Evolutionary conservation across 768 basidiomycete genomes (phyloP).

Genomic region (Strobilomyces dryophilus): DNA sequence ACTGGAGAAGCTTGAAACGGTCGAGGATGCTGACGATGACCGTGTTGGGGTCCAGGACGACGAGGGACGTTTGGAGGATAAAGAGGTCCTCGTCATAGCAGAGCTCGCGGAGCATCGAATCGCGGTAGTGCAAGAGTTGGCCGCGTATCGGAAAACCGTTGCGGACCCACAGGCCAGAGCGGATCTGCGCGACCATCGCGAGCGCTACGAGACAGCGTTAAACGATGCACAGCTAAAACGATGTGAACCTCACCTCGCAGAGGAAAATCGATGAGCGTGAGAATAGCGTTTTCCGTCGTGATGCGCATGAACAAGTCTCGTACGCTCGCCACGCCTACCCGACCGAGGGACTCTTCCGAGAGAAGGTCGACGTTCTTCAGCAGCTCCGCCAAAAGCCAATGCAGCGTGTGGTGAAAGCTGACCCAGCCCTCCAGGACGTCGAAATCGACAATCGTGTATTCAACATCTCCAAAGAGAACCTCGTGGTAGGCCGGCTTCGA

Average conservation of each 20-base stretch:
- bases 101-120: constrained; percentile 91
- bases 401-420: constrained; percentile 89
- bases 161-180: constrained; percentile 94
- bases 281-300: constrained; percentile 61
- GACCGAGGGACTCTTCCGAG: constrained; percentile 47
- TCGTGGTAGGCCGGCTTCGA: constrained; percentile 57
- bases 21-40: constrained; percentile 87
- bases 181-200: constrained; percentile 90
- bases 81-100: constrained; percentile 96
- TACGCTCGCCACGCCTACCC: constrained; percentile 50
- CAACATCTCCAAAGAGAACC: constrained; percentile 57
- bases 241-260: constrained; percentile 61
- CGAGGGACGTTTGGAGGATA: constrained; percentile 81
- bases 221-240: not conserved
- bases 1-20: constrained; percentile 76
- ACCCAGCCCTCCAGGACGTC: constrained; percentile 79
- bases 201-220: constrained; percentile 48
- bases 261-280: constrained; percentile 84
- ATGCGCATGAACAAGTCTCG: constrained; percentile 58
- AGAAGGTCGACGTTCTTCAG: constrained; percentile 78
- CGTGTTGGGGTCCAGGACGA: constrained; percentile 71
- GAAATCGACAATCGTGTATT: constrained; percentile 67
- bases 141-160: constrained; percentile 96
- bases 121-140: constrained; percentile 92
- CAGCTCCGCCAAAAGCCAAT: constrained; percentile 87